Conservation (phyloP, 2,329 filamentous ascomycete species). For the Capronia americana region DNA sequence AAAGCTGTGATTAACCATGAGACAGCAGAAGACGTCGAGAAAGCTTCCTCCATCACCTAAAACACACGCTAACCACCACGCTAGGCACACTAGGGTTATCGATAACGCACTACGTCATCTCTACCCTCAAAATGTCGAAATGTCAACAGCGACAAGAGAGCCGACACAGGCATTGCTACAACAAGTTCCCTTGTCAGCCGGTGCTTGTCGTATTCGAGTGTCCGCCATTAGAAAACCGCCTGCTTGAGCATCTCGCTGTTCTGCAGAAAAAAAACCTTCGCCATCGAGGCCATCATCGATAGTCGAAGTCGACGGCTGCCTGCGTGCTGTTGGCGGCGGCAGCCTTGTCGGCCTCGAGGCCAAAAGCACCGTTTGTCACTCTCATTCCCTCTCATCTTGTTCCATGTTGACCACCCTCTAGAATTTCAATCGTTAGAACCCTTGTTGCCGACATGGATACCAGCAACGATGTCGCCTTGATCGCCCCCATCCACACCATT, state of each 20-base stretch:
- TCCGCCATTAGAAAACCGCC: neutral
- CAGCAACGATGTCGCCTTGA: neutral
- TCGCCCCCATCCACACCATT: constrained; percentile 45
- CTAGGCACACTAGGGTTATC: constrained; percentile 4
- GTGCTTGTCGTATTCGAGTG: neutral
- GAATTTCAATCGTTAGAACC: neutral
- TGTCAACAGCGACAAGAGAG: neutral
- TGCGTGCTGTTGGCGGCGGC: neutral
- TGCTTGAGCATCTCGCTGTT: neutral
- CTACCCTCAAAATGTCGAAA: neutral
- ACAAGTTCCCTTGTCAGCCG: neutral
- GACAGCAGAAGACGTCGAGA: neutral
- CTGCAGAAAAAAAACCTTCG: neutral
- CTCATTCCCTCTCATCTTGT: neutral
- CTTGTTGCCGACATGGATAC: neutral
- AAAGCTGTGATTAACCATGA: neutral
- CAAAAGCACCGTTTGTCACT: neutral
- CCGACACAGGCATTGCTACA: neutral
- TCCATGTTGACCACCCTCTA: neutral
- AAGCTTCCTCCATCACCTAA: neutral
- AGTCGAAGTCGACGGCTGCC: neutral
- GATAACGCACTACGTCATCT: constrained; percentile 8
- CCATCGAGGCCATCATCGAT: neutral
- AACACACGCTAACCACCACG: neutral
- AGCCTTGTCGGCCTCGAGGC: neutral